Evolutionary conservation across 2,329 filamentous ascomycete species (phyloP), one percentile per base, ranked within the genome.

Genomic region (Aspergillus persii): DNA sequence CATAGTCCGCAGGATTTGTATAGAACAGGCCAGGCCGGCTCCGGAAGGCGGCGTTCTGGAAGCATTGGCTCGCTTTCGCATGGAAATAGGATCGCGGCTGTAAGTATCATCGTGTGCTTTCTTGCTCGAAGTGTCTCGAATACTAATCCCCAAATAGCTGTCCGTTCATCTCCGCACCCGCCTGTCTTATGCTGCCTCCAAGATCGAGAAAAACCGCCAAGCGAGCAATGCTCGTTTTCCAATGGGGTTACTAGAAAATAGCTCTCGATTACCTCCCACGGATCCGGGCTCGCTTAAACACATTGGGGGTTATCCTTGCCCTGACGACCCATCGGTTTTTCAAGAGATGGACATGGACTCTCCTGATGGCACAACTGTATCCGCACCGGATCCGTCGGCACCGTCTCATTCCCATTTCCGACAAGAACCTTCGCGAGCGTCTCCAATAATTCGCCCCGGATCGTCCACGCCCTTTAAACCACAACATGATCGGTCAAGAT

Each of bases 141-240:
- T 67, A 57, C 67, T 72, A 54, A 73, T 62, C 31, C 54, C 60
- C 52, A 61, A 68, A 50, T 72, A 92, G 89, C 79, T 91, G 56
- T 92, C 91, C 46, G 85, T 88, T 56, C 90, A 94, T 71, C 83
- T 98, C 54, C 89, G 89, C 71, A 88, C 92, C 53, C 89, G 92
- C 68, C 83, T 98, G 30, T 91, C 92, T 6, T 97, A 97, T 75
- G 94, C 94, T 64, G 95, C 96, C 84, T 84, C 96, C 71, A 97
- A 96, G 76, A 90, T 97, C 46, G 91, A 92, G 72, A 88, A 96
- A 71, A 92, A 91, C 59, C 95, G 92, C 89, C 90, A 96, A 76
- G 84, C 88, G 53, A 70, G 67, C 27, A 87, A 89, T 63, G 87
- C 86, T 18, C 86, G 94, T 74, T 85, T 94, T 31, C 91, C 94